A percentile compares a stretch with the other conserved stretches of the same genome.
These are phyloP conservation scores for Phaeophleospora eucalypticola DNA, from an alignment of 2,329 filamentous ascomycete genomes.

Conservation along the genomic window DNA sequence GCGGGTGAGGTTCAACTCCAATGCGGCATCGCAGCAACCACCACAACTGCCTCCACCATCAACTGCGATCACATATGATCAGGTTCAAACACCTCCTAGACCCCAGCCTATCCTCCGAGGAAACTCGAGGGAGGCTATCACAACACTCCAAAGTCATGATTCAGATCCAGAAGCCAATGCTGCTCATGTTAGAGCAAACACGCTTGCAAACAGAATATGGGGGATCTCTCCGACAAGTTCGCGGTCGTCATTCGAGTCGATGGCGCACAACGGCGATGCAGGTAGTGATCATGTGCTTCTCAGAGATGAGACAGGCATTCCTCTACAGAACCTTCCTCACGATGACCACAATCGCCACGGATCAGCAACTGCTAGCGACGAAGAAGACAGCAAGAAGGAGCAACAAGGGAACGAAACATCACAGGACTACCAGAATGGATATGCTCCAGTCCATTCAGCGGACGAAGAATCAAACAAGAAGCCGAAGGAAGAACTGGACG, in stretches of 20 bases:
- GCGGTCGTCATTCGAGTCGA: conserved; percentile 11
- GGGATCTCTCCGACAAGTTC: conserved; percentile 6
- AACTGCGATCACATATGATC: not conserved
- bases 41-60: no score
- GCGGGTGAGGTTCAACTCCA: conserved; percentile 5
- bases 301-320: conserved; percentile 6
- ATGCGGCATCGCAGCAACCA: conserved; percentile 6
- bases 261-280: conserved; percentile 1
- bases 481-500: conserved; percentile 3
- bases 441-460: no score
- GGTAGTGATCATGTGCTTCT: conserved; percentile 11
- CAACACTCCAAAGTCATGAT: no score
- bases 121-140: no score
- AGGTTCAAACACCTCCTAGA: not conserved
- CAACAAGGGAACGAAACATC: not conserved
- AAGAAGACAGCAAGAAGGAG: not conserved
- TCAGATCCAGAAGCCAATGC: no score
- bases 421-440: not conserved
- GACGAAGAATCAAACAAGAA: no score
- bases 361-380: not conserved
- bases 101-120: not conserved
- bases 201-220: not conserved
- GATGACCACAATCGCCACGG: no score
- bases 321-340: not conserved
- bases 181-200: not conserved